Percentiles rank a stretch among this genome's conserved stretches.
phyloP scores from a whole-genome alignment of 2,329 filamentous ascomycete species.

The Aspergillus aculeatus region DNA sequence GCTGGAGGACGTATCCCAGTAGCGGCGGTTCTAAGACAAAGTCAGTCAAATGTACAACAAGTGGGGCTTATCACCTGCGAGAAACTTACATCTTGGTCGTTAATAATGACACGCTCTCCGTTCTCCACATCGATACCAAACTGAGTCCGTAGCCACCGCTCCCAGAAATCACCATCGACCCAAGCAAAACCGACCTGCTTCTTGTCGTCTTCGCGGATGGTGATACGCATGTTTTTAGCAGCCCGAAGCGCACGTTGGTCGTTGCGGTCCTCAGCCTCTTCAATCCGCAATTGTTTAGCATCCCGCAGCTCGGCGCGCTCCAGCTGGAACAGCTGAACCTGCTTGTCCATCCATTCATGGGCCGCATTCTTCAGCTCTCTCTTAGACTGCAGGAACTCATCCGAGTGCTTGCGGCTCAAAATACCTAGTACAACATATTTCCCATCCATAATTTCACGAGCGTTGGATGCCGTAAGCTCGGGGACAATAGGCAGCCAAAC shows the following conservation, averaged over 20 bases:
- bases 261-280: slow-evolving; percentile 90
- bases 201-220: slow-evolving; percentile 81
- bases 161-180: slow-evolving; percentile 97
- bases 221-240: slow-evolving; percentile 88
- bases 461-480: slow-evolving; percentile 86
- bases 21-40: slow-evolving; percentile 72
- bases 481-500: slow-evolving; percentile 96
- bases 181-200: slow-evolving; percentile 94
- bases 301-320: slow-evolving; percentile 92
- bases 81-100: slow-evolving; percentile 85
- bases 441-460: slow-evolving; percentile 89
- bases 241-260: slow-evolving; percentile 82
- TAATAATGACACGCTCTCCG: slow-evolving; percentile 91
- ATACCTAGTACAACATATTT: slow-evolving; percentile 94
- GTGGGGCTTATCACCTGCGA: neutral
- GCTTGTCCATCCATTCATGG: slow-evolving; percentile 97
- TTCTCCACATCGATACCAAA: slow-evolving; percentile 85
- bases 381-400: slow-evolving; percentile 74
- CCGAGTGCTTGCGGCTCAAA: slow-evolving; percentile 73
- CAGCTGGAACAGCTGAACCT: slow-evolving; percentile 84
- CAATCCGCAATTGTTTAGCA: slow-evolving; percentile 90
- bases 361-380: slow-evolving; percentile 94
- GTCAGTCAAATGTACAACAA: slow-evolving; percentile 12
- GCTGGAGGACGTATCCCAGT: slow-evolving; percentile 90
- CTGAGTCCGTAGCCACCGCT: slow-evolving; percentile 91